A percentile compares a stretch with the other conserved stretches of the same genome.
phyloP scores from a whole-genome alignment of 805 yeast species.

The Ogataea sp. region DNA sequence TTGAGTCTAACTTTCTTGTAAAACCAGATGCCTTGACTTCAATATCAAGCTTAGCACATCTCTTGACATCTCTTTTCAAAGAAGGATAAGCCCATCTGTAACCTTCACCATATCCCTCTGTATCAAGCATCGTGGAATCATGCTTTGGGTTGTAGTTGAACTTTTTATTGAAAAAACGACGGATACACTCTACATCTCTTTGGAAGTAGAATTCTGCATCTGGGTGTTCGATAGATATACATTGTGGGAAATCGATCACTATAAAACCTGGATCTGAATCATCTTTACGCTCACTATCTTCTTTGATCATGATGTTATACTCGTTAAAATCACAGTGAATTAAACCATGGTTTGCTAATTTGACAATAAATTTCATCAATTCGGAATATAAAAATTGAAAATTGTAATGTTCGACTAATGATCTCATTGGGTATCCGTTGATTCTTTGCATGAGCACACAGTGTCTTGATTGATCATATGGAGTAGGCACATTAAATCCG shows the following conservation, averaged over 20 bases:
- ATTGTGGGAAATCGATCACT: slow-evolving; percentile 97
- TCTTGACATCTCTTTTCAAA: slow-evolving; percentile 65
- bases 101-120: slow-evolving; percentile 79
- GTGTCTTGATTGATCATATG: slow-evolving; percentile 86
- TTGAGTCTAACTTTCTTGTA: slow-evolving; percentile 31
- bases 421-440: slow-evolving; percentile 85
- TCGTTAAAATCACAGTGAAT: slow-evolving; percentile 98
- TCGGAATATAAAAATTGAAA: slow-evolving; percentile 71
- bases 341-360: slow-evolving; percentile 78
- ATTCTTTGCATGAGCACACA: slow-evolving; percentile 89
- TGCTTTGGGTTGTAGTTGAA: slow-evolving; percentile 63
- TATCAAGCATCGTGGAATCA: slow-evolving; percentile 67
- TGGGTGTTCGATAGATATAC: slow-evolving; percentile 84
- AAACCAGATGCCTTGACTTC: slow-evolving; percentile 90
- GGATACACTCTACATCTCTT: slow-evolving; percentile 88
- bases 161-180: slow-evolving; percentile 72
- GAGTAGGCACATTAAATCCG: slow-evolving; percentile 82
- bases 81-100: slow-evolving; percentile 70
- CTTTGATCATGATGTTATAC: slow-evolving; percentile 81
- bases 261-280: slow-evolving; percentile 61
- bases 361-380: slow-evolving; percentile 79
- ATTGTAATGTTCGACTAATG: slow-evolving; percentile 60
- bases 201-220: slow-evolving; percentile 86
- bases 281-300: slow-evolving; percentile 41
- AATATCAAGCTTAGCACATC: slow-evolving; percentile 68